Evolutionary conservation across 257 asterid genomes (phyloP), one percentile per base, ranked within the genome.

Genomic region (Voacanga thouarsii): DNA sequence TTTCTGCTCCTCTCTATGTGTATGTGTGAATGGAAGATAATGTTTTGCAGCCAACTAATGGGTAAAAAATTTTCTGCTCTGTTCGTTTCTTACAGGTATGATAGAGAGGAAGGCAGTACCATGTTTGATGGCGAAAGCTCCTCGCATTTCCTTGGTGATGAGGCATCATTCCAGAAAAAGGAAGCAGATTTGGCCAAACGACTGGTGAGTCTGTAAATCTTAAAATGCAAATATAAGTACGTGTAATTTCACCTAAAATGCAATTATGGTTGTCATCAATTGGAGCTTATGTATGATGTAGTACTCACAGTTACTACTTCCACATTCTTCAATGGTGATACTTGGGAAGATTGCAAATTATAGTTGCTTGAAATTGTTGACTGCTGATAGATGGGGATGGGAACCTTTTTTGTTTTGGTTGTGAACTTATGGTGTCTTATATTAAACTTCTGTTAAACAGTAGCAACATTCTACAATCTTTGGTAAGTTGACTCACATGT

Each of bases 121-220:
- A 80, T 88, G 82, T 87, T 88, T 75, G 97, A 86, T 74, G 87
- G 83, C 57, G 92, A 92, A 80, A 76, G 89, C 87, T 84, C 97
- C 59, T 90, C 98, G 61, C 68, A 74, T 77, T 95, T 90, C 80
- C 93, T 95, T 59, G 98, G 98, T 18, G 97, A 93, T 41, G 99
- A 93, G 75, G 94, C 97, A n/a, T 90, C 98, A 74, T 87, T 90
- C 77, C 96, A 89, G 85, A 95, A 92, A 80, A 96, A 92, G 85
- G 99, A 96, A 85, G 91, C 96, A 41, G 96, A 96, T 82, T 76
- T 92, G 88, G 92, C 94, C 75, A 96, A 96, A 82, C 86, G 72
- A 85, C 87, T 96, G 96, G 99, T 96, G 87, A 83, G 83, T 77
- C 53, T 61, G 39, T 16, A 6, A 53, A 64, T 61, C 77, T 30